A percentile compares a stretch with the other conserved stretches of the same genome.
phyloP scores from a whole-genome alignment of 805 yeast species.

The Wickerhamomyces bisporus region DNA sequence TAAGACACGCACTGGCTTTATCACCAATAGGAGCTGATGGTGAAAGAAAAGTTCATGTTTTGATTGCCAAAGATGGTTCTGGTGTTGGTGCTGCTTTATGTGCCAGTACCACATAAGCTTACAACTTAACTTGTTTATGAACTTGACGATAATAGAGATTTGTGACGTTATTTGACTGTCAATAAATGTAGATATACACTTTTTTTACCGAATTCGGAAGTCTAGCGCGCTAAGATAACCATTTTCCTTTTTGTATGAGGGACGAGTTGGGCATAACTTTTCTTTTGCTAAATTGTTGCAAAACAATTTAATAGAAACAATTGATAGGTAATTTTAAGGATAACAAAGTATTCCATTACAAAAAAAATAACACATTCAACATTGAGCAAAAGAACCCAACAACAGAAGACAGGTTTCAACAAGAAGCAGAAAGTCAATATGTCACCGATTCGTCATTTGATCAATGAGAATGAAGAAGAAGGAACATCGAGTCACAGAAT shows the following conservation, averaged over 20 bases:
- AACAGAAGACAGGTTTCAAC: too few relatives aligned
- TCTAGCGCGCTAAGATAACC: too few relatives aligned
- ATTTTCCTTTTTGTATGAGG: background rate
- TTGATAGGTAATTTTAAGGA: too few relatives aligned
- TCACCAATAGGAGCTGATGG: slow-evolving; percentile 71
- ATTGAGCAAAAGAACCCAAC: background rate
- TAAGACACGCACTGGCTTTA: slow-evolving; percentile 71
- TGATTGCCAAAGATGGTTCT: slow-evolving; percentile 90
- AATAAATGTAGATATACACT: too few relatives aligned
- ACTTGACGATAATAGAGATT: too few relatives aligned
- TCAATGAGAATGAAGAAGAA: slow-evolving; percentile 1
- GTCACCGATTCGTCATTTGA: slow-evolving; percentile 16
- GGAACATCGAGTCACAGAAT: too few relatives aligned
- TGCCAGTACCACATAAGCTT: slow-evolving; percentile 31
- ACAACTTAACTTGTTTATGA: too few relatives aligned
- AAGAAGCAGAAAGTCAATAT: slow-evolving; percentile 3
- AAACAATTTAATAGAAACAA: too few relatives aligned
- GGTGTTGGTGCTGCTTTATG: slow-evolving; percentile 98
- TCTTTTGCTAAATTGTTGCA: too few relatives aligned
- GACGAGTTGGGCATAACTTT: too few relatives aligned
- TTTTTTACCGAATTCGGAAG: slow-evolving; percentile 3
- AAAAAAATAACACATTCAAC: background rate
- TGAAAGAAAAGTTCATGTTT: slow-evolving; percentile 68
- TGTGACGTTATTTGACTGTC: too few relatives aligned
- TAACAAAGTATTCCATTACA: too few relatives aligned